Evolutionary conservation across 495 filamentous ascomycete species (phyloP), one percentile per base, ranked within the genome.

Genomic region (Penicillium robsamsonii): DNA sequence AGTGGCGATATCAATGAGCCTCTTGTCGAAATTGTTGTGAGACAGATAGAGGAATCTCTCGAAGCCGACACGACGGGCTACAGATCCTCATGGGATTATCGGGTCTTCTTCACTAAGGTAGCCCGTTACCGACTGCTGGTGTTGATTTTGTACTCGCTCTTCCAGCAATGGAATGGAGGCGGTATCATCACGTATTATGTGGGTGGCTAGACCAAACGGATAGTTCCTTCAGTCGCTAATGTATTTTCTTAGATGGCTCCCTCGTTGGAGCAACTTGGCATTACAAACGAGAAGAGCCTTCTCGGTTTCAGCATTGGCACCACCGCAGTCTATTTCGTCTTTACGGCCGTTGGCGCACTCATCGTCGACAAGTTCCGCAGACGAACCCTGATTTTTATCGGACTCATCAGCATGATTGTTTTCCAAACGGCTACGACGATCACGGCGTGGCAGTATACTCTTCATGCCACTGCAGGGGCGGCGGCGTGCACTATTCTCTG

Each of bases 121-220:
- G 70, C 68, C 37, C 66, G 67, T 20, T 76, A 61, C 50, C 65
- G 75, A 42, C 50, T 75, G n/a, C 50, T 75, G 13, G 69, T 74
- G 10, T 48, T 76, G 17, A 46, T 68, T 24, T 62, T 76, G 15
- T 77, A 76, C 61, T 75, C 72, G 0, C 42, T 75, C 33, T 77
- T 77, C 56, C 75, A 77, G 48, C 69, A 74, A 52, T 76, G 75
- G 75, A 76, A 76, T 53, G 72, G 75, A 11, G 72, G 75, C 18
- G 62, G 70, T 20, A 77, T 76, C 20, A 76, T 77, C 40, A 68
- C 66, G 11, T 72, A 75, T 46, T 74, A 72, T 46, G 71, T 72
- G 42, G 58, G 66, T 56, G 18, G 18, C 18, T 51, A 13, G 24
- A 15, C 6, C 4, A n/a, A 10, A 24, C 25, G 46, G 18, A 20